Percentiles rank a stretch among this genome's conserved stretches.
Evolutionary conservation across 2,329 filamentous ascomycete species (phyloP).

Genomic region (Trichoderma sp.): DNA sequence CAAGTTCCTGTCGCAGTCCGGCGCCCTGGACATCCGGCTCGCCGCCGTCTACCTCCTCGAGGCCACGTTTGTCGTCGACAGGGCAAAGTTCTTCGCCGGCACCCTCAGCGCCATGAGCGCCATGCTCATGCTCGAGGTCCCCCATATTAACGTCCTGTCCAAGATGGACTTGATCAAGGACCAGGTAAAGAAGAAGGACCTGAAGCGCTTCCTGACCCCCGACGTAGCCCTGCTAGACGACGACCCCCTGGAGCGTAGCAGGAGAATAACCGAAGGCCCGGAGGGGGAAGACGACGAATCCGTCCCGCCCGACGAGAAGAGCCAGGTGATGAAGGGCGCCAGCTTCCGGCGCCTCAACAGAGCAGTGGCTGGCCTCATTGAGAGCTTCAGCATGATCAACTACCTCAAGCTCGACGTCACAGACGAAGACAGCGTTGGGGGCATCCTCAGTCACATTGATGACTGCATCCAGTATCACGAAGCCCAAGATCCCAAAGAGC

Average conservation of each 20-base stretch:
- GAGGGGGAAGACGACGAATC: constrained; percentile 48
- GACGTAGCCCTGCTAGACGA: constrained; percentile 80
- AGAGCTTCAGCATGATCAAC: constrained; percentile 97
- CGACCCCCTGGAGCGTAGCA: constrained; percentile 57
- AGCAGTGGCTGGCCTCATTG: constrained; percentile 86
- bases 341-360: constrained; percentile 81
- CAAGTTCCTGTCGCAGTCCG: constrained; percentile 73
- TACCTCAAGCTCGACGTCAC: constrained; percentile 87
- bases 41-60: constrained; percentile 94
- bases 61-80: constrained; percentile 91
- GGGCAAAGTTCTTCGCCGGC: constrained; percentile 95
- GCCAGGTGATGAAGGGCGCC: constrained; percentile 72
- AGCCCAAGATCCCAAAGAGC: constrained; percentile 85
- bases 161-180: constrained; percentile 98
- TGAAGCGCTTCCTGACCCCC: constrained; percentile 87
- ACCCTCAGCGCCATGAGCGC: constrained; percentile 96
- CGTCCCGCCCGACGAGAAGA: constrained; percentile 61
- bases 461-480: constrained; percentile 93
- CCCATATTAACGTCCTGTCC: constrained; percentile 91
- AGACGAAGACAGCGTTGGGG: constrained; percentile 85
- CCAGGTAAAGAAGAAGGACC: constrained; percentile 78
- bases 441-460: constrained; percentile 86
- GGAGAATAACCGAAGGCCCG: constrained; percentile 38
- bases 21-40: constrained; percentile 81
- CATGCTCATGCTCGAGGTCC: constrained; percentile 97